Evolutionary conservation across 1,284 basidiomycete genomes (phyloP), one percentile per base, ranked within the genome.

Genomic region (Sporisorium scitamineum): DNA sequence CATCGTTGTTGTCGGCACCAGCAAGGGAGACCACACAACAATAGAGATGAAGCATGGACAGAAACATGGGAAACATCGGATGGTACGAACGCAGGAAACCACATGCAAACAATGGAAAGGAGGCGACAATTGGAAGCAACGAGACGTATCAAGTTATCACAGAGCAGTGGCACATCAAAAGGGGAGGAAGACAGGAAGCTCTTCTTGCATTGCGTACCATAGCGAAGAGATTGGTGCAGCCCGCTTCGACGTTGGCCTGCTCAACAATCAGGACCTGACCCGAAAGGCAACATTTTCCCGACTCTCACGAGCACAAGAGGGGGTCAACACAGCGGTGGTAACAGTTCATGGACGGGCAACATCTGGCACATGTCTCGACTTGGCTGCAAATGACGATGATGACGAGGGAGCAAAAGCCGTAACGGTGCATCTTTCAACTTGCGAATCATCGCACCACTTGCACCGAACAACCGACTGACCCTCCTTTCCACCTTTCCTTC

Each of bases 401-500:
- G 58, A 48, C 14, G 18, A 16, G 22, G 18, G 29, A 50, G 10
- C 20, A 37, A 45, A 22, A 61, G 31, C 48, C 26, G 29, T 13
- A 47, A 47, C 44, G 48, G 11, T 22, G 29, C 48, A 31, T 31
- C 20, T 22, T 24, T n/a, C 27, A 16, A 10, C 27, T 22, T 24
- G 39, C 41, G 39, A 29, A 39, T 8, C 13, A 37, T 31, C 22
- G 31, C 53, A n/a, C 14, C 18, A 13, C 14, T 16, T 32, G n/a
- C 10, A 45, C 20, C 47, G 34, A 57, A 39, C 37, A 41, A 42
- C 13, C 29, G 18, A 52, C 60, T 59, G 47, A 63, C 52, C n/a
- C 29, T 45, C 54, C 84, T 18, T 20, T 1, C 20, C 20, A 22
- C 22, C 52, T 45, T 55, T 84, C n/a, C 22, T 1, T 22, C 20